Evolutionary conservation across 176 grass and related monocot genomes (phyloP).

Genomic region (Puya raimondii): DNA sequence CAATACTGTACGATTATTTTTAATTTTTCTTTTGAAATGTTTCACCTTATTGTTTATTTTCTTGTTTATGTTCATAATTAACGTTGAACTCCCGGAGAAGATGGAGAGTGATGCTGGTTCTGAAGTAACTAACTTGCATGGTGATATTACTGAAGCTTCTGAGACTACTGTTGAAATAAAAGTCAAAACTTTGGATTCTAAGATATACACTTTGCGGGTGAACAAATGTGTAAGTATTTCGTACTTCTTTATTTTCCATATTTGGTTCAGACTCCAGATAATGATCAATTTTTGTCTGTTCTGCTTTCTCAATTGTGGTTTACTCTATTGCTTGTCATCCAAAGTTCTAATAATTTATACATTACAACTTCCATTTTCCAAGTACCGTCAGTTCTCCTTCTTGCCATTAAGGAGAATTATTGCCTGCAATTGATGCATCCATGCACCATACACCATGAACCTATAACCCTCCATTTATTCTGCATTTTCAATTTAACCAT

Average conservation of each 20-base stretch:
- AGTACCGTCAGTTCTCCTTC: neutral
- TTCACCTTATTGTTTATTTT: neutral
- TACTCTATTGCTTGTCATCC: neutral
- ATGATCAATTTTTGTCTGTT: neutral
- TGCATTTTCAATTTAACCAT: no score
- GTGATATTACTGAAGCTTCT: slow-evolving; percentile 21
- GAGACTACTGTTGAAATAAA: slow-evolving; percentile 83
- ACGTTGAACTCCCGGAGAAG: slow-evolving; percentile 2
- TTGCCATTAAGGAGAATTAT: neutral
- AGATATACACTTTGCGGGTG: slow-evolving; percentile 79
- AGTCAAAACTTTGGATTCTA: slow-evolving; percentile 98
- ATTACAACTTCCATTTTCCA: neutral
- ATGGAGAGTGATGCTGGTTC: slow-evolving; percentile 37
- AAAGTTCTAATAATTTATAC: neutral
- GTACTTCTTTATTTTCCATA: neutral
- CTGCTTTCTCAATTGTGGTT: neutral
- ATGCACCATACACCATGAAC: neutral
- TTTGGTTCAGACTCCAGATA: neutral
- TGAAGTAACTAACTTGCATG: slow-evolving; percentile 40
- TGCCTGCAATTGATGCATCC: neutral
- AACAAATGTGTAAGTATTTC: slow-evolving; percentile 82
- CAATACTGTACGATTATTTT: no score
- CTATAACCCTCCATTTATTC: no score
- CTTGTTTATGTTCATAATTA: neutral
- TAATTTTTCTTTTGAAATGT: neutral